These are phyloP conservation scores for Pneumocystis oryctolagi DNA, from an alignment of 1,139 yeast species.

Conservation along the genomic window DNA sequence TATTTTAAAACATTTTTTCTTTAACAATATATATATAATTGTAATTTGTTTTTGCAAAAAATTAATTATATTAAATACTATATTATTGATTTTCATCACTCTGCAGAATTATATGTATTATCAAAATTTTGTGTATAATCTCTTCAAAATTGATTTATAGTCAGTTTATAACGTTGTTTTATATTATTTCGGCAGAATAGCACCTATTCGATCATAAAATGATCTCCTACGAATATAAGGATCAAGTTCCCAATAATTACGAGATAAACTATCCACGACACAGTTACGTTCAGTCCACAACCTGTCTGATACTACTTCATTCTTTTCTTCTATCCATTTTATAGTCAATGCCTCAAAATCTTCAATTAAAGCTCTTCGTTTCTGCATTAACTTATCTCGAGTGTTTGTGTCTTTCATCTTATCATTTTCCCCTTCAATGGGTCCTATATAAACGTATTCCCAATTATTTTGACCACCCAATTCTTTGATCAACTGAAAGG, in stretches of 20 bases:
- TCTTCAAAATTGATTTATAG: not conserved
- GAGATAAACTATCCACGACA: constrained; percentile 35
- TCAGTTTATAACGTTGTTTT: not conserved
- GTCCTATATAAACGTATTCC: constrained; percentile 42
- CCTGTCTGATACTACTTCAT: constrained; percentile 31
- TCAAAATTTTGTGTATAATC: not conserved
- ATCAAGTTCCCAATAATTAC: constrained; percentile 49
- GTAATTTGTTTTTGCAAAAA: not conserved
- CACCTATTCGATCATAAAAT: constrained; percentile 47
- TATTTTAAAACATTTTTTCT: not conserved
- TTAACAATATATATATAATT: too few species aligned
- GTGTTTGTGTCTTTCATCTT: constrained; percentile 29
- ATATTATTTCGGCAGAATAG: not conserved
- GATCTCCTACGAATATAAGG: constrained; percentile 60
- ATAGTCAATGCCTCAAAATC: constrained; percentile 44
- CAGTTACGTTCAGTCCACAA: constrained; percentile 34
- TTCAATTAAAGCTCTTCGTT: constrained; percentile 36
- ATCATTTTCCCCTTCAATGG: constrained; percentile 37
- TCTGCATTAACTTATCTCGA: constrained; percentile 29
- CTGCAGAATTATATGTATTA: not conserved
- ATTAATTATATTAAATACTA: too few species aligned
- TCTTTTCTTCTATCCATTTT: constrained; percentile 43
- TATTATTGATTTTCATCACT: too few species aligned
- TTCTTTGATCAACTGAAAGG: constrained; percentile 40
- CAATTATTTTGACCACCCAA: constrained; percentile 53